These are phyloP conservation scores for Trametes versicolor DNA, from an alignment of 1,284 basidiomycete genomes.

Conservation along the genomic window DNA sequence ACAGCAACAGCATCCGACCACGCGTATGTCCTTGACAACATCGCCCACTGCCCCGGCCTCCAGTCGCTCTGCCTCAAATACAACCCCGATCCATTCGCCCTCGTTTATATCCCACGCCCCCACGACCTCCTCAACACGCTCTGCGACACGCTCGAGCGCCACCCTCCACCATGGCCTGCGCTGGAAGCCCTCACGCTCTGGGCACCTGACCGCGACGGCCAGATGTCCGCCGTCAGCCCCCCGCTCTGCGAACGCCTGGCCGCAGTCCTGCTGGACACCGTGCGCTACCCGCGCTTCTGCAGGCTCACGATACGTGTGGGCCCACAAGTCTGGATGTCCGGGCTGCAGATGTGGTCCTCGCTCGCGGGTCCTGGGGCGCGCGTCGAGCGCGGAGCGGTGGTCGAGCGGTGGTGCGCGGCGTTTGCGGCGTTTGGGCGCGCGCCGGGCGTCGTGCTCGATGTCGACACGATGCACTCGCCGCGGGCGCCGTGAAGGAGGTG, in stretches of 20 bases:
- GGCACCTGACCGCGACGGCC: conserved; percentile 3
- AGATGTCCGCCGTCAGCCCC: background rate
- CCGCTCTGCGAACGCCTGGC: background rate
- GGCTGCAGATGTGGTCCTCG: background rate
- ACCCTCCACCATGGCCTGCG: background rate
- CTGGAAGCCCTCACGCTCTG: conserved; percentile 5
- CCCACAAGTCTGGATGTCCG: background rate
- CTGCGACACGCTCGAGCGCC: conserved; percentile 9
- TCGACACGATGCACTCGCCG: background rate
- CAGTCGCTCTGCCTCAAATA: conserved; percentile 5
- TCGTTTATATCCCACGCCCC: background rate
- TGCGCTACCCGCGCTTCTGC: background rate
- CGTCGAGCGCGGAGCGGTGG: background rate
- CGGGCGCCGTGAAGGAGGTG: background rate
- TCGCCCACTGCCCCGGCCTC: background rate
- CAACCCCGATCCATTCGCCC: background rate
- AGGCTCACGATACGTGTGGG: conserved; percentile 3
- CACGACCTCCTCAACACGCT: background rate
- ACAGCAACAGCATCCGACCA: conserved; percentile 1
- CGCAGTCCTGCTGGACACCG: background rate
- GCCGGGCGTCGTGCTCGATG: background rate
- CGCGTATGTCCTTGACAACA: conserved; percentile 8
- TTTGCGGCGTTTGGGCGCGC: conserved; percentile 2
- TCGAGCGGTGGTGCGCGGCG: background rate
- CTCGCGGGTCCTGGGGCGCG: background rate